Evolutionary conservation across 306 rosid genomes (phyloP).

Genomic region (Cicer judaicum): DNA sequence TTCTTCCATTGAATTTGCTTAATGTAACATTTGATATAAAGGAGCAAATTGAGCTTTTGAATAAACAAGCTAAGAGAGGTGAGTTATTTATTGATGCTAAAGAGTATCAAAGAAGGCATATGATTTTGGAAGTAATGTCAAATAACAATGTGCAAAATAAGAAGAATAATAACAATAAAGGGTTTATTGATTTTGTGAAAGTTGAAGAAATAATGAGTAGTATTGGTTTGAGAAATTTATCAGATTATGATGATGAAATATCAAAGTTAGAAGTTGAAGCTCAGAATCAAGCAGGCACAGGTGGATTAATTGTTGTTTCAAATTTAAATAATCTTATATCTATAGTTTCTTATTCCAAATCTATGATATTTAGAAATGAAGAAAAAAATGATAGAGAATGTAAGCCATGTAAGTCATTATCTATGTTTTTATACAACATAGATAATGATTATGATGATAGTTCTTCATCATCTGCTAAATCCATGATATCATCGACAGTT

Average conservation of each 20-base stretch:
- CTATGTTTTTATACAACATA: constrained; percentile 44
- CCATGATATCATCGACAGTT: constrained; percentile 31
- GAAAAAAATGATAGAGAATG: constrained; percentile 50
- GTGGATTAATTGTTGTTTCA: constrained; percentile 81
- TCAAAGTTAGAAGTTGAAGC: constrained; percentile 80
- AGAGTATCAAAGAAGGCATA: constrained; percentile 68
- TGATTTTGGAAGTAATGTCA: constrained; percentile 68
- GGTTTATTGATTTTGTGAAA: constrained; percentile 60
- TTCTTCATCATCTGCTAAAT: constrained; percentile 67
- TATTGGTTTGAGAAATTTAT: constrained; percentile 66
- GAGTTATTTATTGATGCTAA: constrained; percentile 61
- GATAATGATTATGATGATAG: constrained; percentile 32
- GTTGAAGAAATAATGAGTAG: constrained; percentile 62
- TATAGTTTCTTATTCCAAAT: constrained; percentile 66
- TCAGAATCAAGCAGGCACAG: constrained; percentile 86
- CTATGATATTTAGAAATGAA: constrained; percentile 59
- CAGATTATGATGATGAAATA: constrained; percentile 78
- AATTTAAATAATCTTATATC: constrained; percentile 77
- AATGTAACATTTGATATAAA: constrained; percentile 61
- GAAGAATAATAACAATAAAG: constrained; percentile 44
- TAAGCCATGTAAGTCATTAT: constrained; percentile 54
- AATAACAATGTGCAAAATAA: constrained; percentile 58
- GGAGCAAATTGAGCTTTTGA: constrained; percentile 90
- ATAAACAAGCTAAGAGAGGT: constrained; percentile 70
- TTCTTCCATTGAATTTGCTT: constrained; percentile 80